Evolutionary conservation across 441 rosid genomes (phyloP).

Genomic region (Euphorbia corollata): DNA sequence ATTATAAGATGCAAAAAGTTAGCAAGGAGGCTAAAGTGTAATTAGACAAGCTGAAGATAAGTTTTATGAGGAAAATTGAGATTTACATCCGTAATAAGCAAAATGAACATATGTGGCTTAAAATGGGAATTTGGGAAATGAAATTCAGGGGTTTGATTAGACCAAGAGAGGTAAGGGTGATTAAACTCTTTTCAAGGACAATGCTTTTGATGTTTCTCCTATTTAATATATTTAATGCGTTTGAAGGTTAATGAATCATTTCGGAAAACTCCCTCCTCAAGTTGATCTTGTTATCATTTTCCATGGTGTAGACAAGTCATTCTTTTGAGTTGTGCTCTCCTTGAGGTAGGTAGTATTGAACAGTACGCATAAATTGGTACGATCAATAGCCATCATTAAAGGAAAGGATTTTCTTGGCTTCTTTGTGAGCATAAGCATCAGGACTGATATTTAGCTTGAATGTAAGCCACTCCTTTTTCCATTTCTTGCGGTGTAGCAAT

Average conservation of each 20-base stretch:
- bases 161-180: neutral
- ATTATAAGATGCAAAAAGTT: neutral
- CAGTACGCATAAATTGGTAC: neutral
- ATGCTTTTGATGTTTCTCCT: neutral
- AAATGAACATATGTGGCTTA: neutral
- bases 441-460: neutral
- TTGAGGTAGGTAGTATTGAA: neutral
- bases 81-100: neutral
- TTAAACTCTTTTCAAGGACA: neutral
- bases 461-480: neutral
- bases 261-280: neutral
- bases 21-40: neutral
- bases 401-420: neutral
- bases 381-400: neutral
- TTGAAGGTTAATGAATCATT: neutral
- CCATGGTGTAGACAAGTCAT: neutral
- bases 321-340: neutral
- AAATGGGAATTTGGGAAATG: neutral
- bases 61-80: neutral
- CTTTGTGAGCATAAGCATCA: neutral
- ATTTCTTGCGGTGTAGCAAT: neutral
- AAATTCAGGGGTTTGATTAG: neutral
- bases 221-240: neutral
- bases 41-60: neutral
- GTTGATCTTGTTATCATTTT: neutral